Percentiles rank a stretch among this genome's conserved stretches.
Conservation (phyloP, 108 stramenopile genomes). For the Nannochloropsis salina region DNA sequence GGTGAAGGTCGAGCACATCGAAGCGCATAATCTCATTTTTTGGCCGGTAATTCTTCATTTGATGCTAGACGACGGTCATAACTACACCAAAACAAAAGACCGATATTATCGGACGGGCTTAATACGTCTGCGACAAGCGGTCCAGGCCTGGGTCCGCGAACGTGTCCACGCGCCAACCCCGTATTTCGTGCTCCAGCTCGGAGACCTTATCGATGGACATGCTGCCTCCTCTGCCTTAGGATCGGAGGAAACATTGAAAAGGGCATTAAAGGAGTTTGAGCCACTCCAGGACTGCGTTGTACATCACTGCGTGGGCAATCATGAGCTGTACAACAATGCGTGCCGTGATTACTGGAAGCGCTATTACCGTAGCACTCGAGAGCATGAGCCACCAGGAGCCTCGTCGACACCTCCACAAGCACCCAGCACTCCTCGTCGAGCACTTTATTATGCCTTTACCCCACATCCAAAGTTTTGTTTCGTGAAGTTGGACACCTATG, state of each 20-base stretch:
- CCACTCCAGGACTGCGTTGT: background rate
- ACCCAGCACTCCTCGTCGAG: background rate
- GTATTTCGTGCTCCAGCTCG: background rate
- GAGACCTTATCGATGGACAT: background rate
- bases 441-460: background rate
- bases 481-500: background rate
- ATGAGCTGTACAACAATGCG: background rate
- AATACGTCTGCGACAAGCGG: background rate
- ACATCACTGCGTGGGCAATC: constrained; percentile 8
- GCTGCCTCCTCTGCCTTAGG: background rate
- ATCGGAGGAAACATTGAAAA: background rate
- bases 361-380: background rate
- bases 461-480: background rate
- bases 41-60: too few relatives aligned
- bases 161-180: background rate
- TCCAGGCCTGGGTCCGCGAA: background rate
- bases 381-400: background rate
- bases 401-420: background rate
- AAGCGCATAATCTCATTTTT: too few relatives aligned
- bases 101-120: background rate
- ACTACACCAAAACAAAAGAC: background rate
- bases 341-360: background rate
- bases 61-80: background rate
- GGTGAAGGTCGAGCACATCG: too few relatives aligned
- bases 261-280: background rate